These are phyloP conservation scores for Ophiostoma piceae DNA, from an alignment of 2,329 filamentous ascomycete species.

Conservation along the genomic window DNA sequence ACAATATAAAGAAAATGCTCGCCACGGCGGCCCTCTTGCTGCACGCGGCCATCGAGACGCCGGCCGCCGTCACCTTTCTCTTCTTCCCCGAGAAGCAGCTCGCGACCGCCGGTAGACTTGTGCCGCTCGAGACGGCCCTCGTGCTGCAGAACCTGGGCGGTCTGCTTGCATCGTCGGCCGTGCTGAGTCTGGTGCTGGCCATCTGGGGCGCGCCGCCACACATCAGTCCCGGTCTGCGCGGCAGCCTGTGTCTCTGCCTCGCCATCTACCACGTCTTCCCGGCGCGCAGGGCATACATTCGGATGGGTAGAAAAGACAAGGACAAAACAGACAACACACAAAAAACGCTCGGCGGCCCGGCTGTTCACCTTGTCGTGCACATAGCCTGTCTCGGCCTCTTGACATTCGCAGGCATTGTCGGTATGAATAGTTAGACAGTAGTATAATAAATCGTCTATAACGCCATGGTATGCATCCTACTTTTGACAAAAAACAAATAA, in stretches of 20 bases:
- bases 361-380: slow-evolving; percentile 44
- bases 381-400: slow-evolving; percentile 37
- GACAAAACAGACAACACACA: slow-evolving; percentile 20
- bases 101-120: slow-evolving; percentile 30
- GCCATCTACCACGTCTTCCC: slow-evolving; percentile 49
- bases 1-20: slow-evolving; percentile 7
- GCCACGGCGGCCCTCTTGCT: slow-evolving; percentile 24
- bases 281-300: slow-evolving; percentile 39
- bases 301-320: slow-evolving; percentile 25
- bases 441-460: slow-evolving; percentile 13
- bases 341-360: slow-evolving; percentile 42
- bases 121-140: slow-evolving; percentile 36
- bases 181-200: slow-evolving; percentile 40
- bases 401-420: slow-evolving; percentile 27
- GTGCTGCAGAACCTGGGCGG: slow-evolving; percentile 46
- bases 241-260: slow-evolving; percentile 38
- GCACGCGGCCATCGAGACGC: slow-evolving; percentile 26
- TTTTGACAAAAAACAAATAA: slow-evolving; percentile 13
- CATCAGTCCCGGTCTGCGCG: slow-evolving; percentile 27
- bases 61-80: slow-evolving; percentile 45
- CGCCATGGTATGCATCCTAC: slow-evolving; percentile 22
- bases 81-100: slow-evolving; percentile 41
- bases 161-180: slow-evolving; percentile 42
- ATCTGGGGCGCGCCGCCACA: slow-evolving; percentile 24
- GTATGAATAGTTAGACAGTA: neutral